Percentiles rank a stretch among this genome's conserved stretches.
phyloP scores from a whole-genome alignment of 2,329 filamentous ascomycete genomes.

The Epicoccum nigrum region DNA sequence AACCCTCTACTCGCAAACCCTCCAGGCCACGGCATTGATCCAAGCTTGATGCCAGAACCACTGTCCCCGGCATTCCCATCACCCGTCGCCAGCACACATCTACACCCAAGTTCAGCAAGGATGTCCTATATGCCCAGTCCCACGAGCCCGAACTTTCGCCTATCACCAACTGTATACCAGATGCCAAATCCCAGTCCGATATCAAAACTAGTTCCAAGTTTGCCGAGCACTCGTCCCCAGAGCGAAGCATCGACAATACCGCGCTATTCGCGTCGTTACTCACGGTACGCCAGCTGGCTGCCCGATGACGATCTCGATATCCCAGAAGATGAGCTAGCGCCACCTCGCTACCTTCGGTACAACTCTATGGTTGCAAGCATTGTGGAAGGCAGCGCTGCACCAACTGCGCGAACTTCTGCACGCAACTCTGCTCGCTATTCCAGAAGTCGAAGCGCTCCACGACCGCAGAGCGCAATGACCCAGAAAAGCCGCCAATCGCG shows the following conservation, averaged over 20 bases:
- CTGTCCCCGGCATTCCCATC: slow-evolving; percentile 22
- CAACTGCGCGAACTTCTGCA: slow-evolving; percentile 9
- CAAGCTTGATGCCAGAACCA: slow-evolving; percentile 19
- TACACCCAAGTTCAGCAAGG: slow-evolving; percentile 27
- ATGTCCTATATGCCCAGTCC: slow-evolving; percentile 17
- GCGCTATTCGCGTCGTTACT: slow-evolving; percentile 16
- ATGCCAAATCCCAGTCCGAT: slow-evolving; percentile 16
- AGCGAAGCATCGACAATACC: slow-evolving; percentile 19
- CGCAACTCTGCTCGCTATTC: slow-evolving; percentile 5
- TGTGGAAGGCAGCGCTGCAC: slow-evolving; percentile 10
- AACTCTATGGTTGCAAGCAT: slow-evolving; percentile 16
- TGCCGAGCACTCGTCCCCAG: slow-evolving; percentile 10
- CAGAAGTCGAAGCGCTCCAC: slow-evolving; percentile 3
- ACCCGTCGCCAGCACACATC: slow-evolving; percentile 14
- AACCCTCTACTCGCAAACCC: slow-evolving; percentile 20
- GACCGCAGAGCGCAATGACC: slow-evolving; percentile 21
- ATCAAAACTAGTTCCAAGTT: slow-evolving; percentile 11
- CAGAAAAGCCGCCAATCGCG: slow-evolving; percentile 24
- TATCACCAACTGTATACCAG: slow-evolving; percentile 31
- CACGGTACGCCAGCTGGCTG: slow-evolving; percentile 10
- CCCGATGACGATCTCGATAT: slow-evolving; percentile 12
- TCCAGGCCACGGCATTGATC: slow-evolving; percentile 3
- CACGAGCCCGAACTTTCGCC: slow-evolving; percentile 25
- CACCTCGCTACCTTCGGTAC: slow-evolving; percentile 4
- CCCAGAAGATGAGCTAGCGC: slow-evolving; percentile 1